Evolutionary conservation across 179 eudicot genomes (phyloP).

Genomic region (Carnegiea gigantea): DNA sequence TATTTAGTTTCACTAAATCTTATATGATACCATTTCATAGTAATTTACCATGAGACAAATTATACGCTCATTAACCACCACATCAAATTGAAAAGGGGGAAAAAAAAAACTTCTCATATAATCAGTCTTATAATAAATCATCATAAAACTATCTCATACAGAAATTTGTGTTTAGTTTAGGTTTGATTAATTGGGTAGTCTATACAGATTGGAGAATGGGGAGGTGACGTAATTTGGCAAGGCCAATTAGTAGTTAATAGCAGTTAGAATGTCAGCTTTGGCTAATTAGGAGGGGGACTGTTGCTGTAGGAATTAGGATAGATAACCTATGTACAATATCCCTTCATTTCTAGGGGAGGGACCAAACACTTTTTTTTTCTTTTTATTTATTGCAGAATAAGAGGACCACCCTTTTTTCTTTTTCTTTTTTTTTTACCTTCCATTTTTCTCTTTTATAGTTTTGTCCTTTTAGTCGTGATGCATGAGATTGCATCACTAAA

Average conservation of each 20-base stretch:
- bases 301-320: neutral
- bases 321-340: slow-evolving; percentile 11
- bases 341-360: slow-evolving; percentile 24
- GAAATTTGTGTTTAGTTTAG: too few relatives aligned
- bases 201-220: too few relatives aligned
- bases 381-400: slow-evolving; percentile 15
- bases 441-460: neutral
- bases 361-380: slow-evolving; percentile 29
- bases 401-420: slow-evolving; percentile 29
- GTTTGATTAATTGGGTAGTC: too few relatives aligned
- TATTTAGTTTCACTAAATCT: too few relatives aligned
- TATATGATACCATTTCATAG: too few relatives aligned
- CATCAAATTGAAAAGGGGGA: too few relatives aligned
- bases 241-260: neutral
- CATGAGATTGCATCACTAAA: neutral
- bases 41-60: too few relatives aligned
- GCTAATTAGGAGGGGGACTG: slow-evolving; percentile 2
- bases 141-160: too few relatives aligned
- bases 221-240: too few relatives aligned
- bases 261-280: neutral
- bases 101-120: too few relatives aligned
- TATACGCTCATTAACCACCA: too few relatives aligned
- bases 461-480: slow-evolving; percentile 20
- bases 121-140: too few relatives aligned
- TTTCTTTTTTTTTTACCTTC: neutral